A percentile compares a stretch with the other conserved stretches of the same genome.
Conservation (phyloP, 2,329 filamentous ascomycete species). For the Aureobasidium sp. region DNA sequence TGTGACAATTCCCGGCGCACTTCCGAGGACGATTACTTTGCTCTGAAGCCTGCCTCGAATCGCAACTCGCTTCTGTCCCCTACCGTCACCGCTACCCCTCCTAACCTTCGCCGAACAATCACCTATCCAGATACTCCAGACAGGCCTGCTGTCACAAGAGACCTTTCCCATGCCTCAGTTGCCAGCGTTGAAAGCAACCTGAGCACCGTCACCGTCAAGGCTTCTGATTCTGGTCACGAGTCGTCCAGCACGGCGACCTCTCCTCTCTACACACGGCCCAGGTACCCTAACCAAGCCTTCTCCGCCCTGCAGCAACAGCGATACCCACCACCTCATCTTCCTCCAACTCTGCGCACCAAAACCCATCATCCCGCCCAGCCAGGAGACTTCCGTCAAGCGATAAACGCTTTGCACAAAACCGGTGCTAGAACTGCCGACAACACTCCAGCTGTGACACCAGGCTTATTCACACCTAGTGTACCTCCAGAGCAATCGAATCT, state of each 20-base stretch:
- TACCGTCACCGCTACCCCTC: neutral
- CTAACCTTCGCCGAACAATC: neutral
- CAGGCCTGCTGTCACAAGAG: constrained; percentile 34
- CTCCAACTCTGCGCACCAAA: constrained; percentile 35
- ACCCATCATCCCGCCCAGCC: constrained; percentile 36
- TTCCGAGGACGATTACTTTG: constrained; percentile 22
- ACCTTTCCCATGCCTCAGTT: constrained; percentile 36
- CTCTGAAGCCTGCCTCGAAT: constrained; percentile 10
- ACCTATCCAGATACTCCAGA: constrained; percentile 14
- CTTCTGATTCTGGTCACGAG: constrained; percentile 22
- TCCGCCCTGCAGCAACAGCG: constrained; percentile 41
- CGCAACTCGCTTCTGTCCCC: neutral
- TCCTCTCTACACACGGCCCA: constrained; percentile 28
- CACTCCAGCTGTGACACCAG: constrained; percentile 42
- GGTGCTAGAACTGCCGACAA: constrained; percentile 39
- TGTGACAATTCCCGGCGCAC: constrained; percentile 15
- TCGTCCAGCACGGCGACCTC: constrained; percentile 16
- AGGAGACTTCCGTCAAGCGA: constrained; percentile 34
- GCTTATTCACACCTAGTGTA: constrained; percentile 37
- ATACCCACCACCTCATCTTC: constrained; percentile 34
- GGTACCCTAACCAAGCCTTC: constrained; percentile 45
- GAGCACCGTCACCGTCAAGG: constrained; percentile 29
- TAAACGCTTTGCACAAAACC: constrained; percentile 34
- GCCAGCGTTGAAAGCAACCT: constrained; percentile 36
- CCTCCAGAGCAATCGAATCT: constrained; percentile 26